Base-by-base conservation (phyloP, 805 yeast species). In the Tetrapisispora namnaoensis region DNA sequence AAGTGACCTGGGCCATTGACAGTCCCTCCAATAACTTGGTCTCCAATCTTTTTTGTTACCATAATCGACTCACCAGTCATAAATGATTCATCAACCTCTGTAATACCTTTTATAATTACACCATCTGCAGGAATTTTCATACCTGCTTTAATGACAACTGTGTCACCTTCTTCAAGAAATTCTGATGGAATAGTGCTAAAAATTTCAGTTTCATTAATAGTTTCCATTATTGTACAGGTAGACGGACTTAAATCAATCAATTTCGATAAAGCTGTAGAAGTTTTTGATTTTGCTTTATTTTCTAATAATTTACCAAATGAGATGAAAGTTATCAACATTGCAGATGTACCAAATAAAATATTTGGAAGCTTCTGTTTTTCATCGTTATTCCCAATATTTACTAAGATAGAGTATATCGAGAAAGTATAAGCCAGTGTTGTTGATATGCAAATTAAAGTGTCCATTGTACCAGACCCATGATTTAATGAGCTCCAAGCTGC, bases 91-190 rank as follows among this genome's bases (percentile, higher is more conserved):
- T 90, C 91, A 32, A 88, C 75, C 58, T 86, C 95, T 0, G 96
- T 77, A 49, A 76, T 77, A 8, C 99, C 99, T 53, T 73, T 72
- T 1, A 84, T 67, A 17, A 95, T 80, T 8, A 73, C 62, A 44
- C 98, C 99, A 71, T 93, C 99, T 1, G 96, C 89, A 1, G 98
- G 96, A 3, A 93, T 76, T 55, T 80, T 86, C 46, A 82, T 82
- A 11, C 99, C 99, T 0, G 98, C 95, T 42, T 80, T 72, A 2
- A 93, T 75, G 17, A 86, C 74, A 0, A 87, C 83, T 30, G 86
- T 73, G 65, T 93, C 99, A 57, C 78, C 75, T 10, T 74, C 70
- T 61, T 93, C 95, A 41, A 93, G 66, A 51, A 86, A 74, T 55
- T 88, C 96, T 24, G 88, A 78, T 28, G 84, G 72, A n/a, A 93